Percentiles rank a stretch among this genome's conserved stretches.
phyloP scores from a whole-genome alignment of 805 yeast species.

The Yarrowia bubula region DNA sequence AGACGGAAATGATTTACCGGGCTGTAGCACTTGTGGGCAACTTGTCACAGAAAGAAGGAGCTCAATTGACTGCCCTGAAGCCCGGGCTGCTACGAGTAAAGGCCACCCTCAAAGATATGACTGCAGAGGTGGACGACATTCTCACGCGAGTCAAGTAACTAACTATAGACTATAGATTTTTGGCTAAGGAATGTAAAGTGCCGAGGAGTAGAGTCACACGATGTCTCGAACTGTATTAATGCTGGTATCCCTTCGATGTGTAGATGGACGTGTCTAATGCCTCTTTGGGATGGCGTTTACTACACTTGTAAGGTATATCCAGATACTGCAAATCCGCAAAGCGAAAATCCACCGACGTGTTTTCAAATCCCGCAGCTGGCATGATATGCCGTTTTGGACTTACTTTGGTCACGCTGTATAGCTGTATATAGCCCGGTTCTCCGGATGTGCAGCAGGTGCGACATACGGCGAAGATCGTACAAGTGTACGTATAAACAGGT shows the following conservation, averaged over 20 bases:
- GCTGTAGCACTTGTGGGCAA: conserved; percentile 35
- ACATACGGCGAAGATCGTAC: background rate
- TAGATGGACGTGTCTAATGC: no score
- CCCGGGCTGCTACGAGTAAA: background rate
- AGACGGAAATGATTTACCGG: conserved; percentile 36
- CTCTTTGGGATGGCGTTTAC: no score
- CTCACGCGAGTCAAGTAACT: background rate
- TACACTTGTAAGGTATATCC: no score
- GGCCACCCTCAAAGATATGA: background rate
- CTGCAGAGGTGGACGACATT: background rate
- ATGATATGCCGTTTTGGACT: background rate
- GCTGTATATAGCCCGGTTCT: background rate
- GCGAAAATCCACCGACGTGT: no score
- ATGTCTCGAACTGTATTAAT: conserved; percentile 7
- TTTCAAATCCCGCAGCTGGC: background rate
- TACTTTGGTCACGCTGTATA: background rate
- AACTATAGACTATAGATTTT: background rate
- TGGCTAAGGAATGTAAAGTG: background rate
- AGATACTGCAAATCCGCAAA: background rate
- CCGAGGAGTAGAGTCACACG: background rate
- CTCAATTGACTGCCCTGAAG: background rate
- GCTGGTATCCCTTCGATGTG: no score
- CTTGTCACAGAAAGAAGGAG: conserved; percentile 24
- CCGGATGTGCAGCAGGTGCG: background rate
- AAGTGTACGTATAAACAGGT: no score